Percentiles rank a stretch among this genome's conserved stretches.
Evolutionary conservation across 257 asterid species (phyloP).

Genomic region (Solanum peruvianum): DNA sequence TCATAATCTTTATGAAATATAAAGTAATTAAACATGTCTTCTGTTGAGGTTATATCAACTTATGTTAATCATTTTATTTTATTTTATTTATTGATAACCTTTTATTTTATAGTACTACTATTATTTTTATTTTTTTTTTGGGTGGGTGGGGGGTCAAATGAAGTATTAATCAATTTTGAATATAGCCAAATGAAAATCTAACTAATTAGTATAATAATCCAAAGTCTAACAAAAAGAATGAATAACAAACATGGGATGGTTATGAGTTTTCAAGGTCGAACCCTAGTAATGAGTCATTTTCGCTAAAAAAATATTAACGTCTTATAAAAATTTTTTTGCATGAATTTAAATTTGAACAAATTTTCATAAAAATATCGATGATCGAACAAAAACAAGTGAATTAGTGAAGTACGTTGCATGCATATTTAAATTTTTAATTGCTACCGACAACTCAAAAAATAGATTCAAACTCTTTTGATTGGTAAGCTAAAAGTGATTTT

Average conservation of each 20-base stretch:
- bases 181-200: not conserved
- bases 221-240: not conserved
- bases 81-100: too few relatives aligned
- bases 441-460: not conserved
- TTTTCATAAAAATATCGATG: not conserved
- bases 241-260: not conserved
- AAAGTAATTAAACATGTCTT: not conserved
- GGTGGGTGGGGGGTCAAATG: too few relatives aligned
- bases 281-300: not conserved
- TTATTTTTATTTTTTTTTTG: not conserved
- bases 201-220: not conserved
- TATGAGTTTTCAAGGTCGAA: not conserved
- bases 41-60: not conserved
- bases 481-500: not conserved
- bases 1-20: not conserved
- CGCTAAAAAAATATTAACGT: not conserved
- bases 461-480: not conserved
- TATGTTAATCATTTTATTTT: not conserved
- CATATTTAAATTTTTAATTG: not conserved
- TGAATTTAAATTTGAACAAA: not conserved
- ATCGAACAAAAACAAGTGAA: not conserved
- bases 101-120: not conserved
- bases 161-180: not conserved
- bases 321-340: fast-evolving
- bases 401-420: not conserved